Base-by-base conservation (phyloP, 108 stramenopile genomes). In the Parietichytrium sp. region DNA sequence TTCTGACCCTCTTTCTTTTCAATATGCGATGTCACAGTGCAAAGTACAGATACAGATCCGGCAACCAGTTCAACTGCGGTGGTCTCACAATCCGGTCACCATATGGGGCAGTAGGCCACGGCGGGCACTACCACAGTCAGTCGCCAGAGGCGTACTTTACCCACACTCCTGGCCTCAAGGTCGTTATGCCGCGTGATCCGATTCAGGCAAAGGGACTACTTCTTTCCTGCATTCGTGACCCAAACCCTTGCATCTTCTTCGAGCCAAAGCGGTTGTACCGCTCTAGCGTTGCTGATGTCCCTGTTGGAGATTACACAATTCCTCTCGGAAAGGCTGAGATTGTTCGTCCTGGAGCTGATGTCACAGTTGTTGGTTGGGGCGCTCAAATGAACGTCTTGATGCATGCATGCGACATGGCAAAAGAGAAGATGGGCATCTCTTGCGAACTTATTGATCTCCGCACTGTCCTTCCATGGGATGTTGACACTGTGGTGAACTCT, bases 261-360 rank as follows among this genome's bases (percentile, higher is more conserved):
- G 97, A 98, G 86, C 97, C 97, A 49, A 98, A 98, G 87, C 93
- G 94, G 3, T 87, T 97, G 54, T 98, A 98, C 85, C 93, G 97
- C 45, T 91, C 95, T 1, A 90, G 96, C 3, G 96, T 98, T 3
- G 96, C 95, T 83, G 93, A 96, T 27, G 94, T 97, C 0, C 95
- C 95, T 8, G 93, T 93, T 29, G 95, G 86, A 13, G 97, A 97
- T 80, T 97, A 97, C 81, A 93, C 92, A 84, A 87, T 98, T 18
- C 91, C 93, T 1, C 86, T 97, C 2, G 96, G 97, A 8, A 88
- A 91, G 84, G 97, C 95, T 13, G 94, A 95, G 83, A 88, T 98
- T 36, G 79, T 96, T 55, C 91, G 92, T 27, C 12, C 79, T 25
- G 97, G 97, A 27, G 87, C 79, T 12, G 97, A 96, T 82, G 93